Evolutionary conservation across 1,284 basidiomycete genomes (phyloP).

Genomic region (Retiboletus flavoniger): DNA sequence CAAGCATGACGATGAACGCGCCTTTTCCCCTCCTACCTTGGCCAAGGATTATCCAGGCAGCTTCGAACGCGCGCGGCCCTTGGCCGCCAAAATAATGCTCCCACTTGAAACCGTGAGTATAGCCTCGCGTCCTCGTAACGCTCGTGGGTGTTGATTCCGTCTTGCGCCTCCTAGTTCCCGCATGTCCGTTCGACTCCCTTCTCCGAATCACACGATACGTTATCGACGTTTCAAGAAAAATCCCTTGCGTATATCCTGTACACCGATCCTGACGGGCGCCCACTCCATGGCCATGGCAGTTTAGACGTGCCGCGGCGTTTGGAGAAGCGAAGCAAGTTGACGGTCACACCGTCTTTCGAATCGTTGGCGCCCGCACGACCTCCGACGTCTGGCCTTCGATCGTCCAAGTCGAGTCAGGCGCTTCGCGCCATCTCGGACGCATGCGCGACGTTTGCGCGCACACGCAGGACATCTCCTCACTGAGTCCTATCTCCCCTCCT

Average conservation of each 20-base stretch:
- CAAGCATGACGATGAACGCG: conserved; percentile 11
- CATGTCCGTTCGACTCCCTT: conserved; percentile 4
- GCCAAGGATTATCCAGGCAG: conserved; percentile 12
- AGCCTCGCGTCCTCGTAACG: not conserved
- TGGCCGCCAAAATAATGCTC: conserved; percentile 20
- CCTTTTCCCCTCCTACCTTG: not conserved
- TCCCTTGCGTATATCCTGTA: conserved; percentile 14
- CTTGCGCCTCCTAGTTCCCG: conserved; percentile 8
- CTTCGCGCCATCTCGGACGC: conserved; percentile 31
- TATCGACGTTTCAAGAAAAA: conserved; percentile 12
- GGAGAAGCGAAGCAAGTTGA: conserved; percentile 12
- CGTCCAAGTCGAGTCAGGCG: conserved; percentile 19
- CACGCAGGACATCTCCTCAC: conserved; percentile 8
- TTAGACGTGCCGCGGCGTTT: conserved; percentile 1
- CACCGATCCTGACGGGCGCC: conserved; percentile 19
- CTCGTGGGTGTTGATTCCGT: not conserved
- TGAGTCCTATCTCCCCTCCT: not conserved
- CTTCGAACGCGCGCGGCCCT: conserved; percentile 13
- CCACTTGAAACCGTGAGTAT: conserved; percentile 23
- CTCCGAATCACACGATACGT: conserved; percentile 10
- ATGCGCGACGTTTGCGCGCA: conserved; percentile 16
- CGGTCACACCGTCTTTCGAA: conserved; percentile 10
- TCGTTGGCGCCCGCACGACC: not conserved
- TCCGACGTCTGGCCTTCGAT: conserved; percentile 1
- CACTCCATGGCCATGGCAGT: not conserved